Conservation (phyloP, 2,329 filamentous ascomycete species). For the Cadophora sp. region DNA sequence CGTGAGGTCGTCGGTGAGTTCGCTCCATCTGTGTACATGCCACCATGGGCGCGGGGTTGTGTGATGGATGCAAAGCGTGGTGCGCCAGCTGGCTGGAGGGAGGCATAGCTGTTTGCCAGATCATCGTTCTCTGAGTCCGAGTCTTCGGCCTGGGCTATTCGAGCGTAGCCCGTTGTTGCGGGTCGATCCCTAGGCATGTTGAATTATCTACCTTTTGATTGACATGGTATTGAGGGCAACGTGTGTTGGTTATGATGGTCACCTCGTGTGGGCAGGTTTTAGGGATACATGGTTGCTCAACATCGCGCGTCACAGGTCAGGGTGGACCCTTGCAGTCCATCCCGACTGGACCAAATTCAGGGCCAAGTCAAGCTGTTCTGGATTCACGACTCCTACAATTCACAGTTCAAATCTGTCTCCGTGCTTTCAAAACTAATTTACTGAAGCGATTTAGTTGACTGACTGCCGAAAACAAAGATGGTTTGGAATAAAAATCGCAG, state of each 20-base stretch:
- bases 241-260: background rate
- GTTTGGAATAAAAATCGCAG: too few species aligned
- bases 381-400: background rate
- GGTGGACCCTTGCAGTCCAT: slow-evolving; percentile 5
- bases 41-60: slow-evolving; percentile 65
- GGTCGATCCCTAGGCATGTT: slow-evolving; percentile 51
- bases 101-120: slow-evolving; percentile 58
- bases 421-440: background rate
- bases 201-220: slow-evolving; percentile 14
- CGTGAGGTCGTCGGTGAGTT: slow-evolving; percentile 50
- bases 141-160: slow-evolving; percentile 81
- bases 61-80: slow-evolving; percentile 69
- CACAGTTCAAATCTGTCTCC: background rate
- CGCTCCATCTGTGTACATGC: slow-evolving; percentile 58
- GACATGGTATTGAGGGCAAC: slow-evolving; percentile 14
- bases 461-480: background rate
- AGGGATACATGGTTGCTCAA: background rate
- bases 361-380: too few species aligned
- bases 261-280: background rate
- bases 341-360: slow-evolving; percentile 8
- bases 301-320: background rate
- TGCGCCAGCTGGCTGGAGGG: slow-evolving; percentile 60
- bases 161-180: slow-evolving; percentile 82
- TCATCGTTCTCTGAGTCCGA: slow-evolving; percentile 68
- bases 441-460: background rate